Evolutionary conservation across 768 basidiomycete species (phyloP).

Genomic region (Xerocomellus intermedius): DNA sequence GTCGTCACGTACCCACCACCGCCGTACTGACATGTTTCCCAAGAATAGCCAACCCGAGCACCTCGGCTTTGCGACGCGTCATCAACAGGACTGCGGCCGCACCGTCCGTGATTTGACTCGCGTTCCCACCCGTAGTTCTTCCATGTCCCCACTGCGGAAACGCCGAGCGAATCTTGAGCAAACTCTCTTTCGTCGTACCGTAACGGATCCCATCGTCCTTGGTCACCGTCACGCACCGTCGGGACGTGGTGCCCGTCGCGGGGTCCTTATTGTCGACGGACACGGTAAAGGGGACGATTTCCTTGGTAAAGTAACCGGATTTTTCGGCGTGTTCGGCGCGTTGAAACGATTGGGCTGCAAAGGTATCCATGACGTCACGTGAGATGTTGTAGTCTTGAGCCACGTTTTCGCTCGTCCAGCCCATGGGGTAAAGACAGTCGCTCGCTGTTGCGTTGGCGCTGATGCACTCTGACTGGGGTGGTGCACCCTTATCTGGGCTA

Average conservation of each 20-base stretch:
- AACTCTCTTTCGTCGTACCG: constrained; percentile 64
- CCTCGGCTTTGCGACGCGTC: constrained; percentile 76
- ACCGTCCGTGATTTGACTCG: constrained; percentile 82
- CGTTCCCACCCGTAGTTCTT: constrained; percentile 82
- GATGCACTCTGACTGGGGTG: constrained; percentile 60
- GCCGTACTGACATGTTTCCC: constrained; percentile 76
- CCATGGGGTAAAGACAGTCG: constrained; percentile 75
- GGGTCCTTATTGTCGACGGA: constrained; percentile 60
- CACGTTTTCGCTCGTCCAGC: constrained; percentile 89
- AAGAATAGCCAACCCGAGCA: constrained; percentile 68
- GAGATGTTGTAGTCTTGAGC: constrained; percentile 70
- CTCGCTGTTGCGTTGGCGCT: constrained; percentile 51
- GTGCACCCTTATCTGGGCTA: constrained; percentile 66
- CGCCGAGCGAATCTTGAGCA: constrained; percentile 66
- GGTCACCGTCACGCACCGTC: constrained; percentile 51
- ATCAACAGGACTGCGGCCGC: constrained; percentile 81
- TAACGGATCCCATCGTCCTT: constrained; percentile 79
- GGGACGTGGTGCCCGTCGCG: constrained; percentile 44
- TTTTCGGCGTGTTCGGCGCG: constrained; percentile 75
- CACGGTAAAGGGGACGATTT: constrained; percentile 77
- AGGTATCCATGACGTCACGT: constrained; percentile 73
- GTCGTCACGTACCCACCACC: constrained; percentile 51
- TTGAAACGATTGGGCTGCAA: constrained; percentile 73
- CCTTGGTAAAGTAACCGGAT: constrained; percentile 58
- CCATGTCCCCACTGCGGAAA: constrained; percentile 81